Percentiles rank a stretch among this genome's conserved stretches.
phyloP scores from a whole-genome alignment of 768 basidiomycete genomes.

The Neoboletus magnificus region DNA sequence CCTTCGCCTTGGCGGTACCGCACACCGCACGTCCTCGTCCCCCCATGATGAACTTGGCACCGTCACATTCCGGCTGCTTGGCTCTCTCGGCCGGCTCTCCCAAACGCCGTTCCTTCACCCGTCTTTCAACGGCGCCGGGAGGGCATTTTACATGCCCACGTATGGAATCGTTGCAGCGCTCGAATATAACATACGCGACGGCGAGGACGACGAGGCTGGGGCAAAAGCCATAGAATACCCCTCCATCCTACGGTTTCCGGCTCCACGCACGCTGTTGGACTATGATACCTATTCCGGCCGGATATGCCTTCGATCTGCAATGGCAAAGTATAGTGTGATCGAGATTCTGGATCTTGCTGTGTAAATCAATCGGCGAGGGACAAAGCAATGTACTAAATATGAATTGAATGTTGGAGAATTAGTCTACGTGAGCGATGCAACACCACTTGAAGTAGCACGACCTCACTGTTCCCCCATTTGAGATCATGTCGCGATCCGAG shows the following conservation, averaged over 20 bases:
- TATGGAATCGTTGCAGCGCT: slow-evolving; percentile 1
- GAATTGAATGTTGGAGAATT: neutral
- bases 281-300: slow-evolving; percentile 22
- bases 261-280: slow-evolving; percentile 3
- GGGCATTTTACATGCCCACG: slow-evolving; percentile 1
- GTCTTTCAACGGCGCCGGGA: slow-evolving; percentile 15
- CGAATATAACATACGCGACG: slow-evolving; percentile 11
- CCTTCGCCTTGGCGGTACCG: slow-evolving; percentile 1
- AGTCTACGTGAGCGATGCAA: neutral
- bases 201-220: too few species aligned
- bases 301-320: slow-evolving; percentile 5
- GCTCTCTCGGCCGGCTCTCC: neutral
- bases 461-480: too few species aligned
- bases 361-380: neutral
- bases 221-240: slow-evolving; percentile 4
- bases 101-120: neutral
- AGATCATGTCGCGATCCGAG: too few species aligned
- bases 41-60: neutral
- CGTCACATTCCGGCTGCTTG: slow-evolving; percentile 6
- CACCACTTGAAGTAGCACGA: too few species aligned
- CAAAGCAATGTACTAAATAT: too few species aligned
- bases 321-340: neutral
- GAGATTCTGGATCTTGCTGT: slow-evolving; percentile 17
- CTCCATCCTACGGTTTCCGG: neutral
- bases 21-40: neutral